Conservation (phyloP, 2,329 filamentous ascomycete species). For the Fusarium sarcochroum region DNA sequence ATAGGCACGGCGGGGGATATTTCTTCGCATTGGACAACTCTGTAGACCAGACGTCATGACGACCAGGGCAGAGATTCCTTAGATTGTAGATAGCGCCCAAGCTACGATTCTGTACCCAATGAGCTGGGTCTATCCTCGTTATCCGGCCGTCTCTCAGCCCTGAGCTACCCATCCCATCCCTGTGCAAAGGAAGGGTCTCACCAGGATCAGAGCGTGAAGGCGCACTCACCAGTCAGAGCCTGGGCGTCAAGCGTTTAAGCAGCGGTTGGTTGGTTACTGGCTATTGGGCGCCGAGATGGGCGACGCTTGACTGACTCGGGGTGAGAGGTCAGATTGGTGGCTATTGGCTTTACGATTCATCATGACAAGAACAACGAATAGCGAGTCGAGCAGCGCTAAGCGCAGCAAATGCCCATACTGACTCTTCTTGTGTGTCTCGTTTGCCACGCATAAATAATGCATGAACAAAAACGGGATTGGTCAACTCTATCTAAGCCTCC, state of each 20-base stretch:
- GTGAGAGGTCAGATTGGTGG: conserved; percentile 32
- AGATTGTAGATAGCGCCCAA: conserved; percentile 6
- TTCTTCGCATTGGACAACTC: conserved; percentile 18
- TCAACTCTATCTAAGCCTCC: conserved; percentile 29
- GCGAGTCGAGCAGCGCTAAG: conserved; percentile 29
- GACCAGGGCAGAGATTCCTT: conserved; percentile 22
- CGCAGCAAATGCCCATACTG: conserved; percentile 3
- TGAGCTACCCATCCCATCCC: conserved; percentile 20
- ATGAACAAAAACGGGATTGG: conserved; percentile 26
- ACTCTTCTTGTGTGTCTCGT: background rate
- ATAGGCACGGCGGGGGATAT: conserved; percentile 12
- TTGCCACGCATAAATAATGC: conserved; percentile 15
- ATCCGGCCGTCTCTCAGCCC: conserved; percentile 12
- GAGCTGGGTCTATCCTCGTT: conserved; percentile 34
- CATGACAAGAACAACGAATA: background rate
- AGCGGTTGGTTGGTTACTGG: conserved; percentile 19
- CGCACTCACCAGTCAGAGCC: conserved; percentile 18
- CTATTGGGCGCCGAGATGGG: conserved; percentile 9
- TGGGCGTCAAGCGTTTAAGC: conserved; percentile 34
- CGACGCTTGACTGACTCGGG: conserved; percentile 32
- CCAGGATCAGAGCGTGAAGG: conserved; percentile 17
- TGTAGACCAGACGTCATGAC: conserved; percentile 32
- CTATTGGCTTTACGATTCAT: conserved; percentile 33
- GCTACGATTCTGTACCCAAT: conserved; percentile 32
- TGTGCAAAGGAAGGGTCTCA: conserved; percentile 24